Base-by-base conservation (phyloP, 495 filamentous ascomycete species). In the Diplogelasinospora grovesii region DNA sequence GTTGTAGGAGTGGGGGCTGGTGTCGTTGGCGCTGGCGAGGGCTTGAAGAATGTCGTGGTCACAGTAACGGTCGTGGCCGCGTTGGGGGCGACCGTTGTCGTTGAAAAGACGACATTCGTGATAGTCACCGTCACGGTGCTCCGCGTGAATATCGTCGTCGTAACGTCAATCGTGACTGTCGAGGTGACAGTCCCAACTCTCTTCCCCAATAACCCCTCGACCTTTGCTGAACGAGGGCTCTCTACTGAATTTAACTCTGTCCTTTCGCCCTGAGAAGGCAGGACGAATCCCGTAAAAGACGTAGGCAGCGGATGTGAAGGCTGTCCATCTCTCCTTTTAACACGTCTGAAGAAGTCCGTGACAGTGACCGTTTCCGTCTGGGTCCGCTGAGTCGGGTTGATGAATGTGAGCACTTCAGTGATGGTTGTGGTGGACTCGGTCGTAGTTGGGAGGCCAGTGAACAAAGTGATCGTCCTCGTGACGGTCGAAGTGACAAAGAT, bases 101-200 rank as follows among this genome's bases (percentile, higher is more conserved):
- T 55, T 16, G 48, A 28, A 30, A 53, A 59, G 13, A 56, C 47
- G 2, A 45, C 51, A 18, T 50, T 50, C 14, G 52, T 47, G 13
- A 50, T 24, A 5, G 53, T 57, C 3, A 21, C 28, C 4, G 30
- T 37, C 3, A 46, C 18, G 3, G 31, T 20, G 4, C 31, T 50
- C 23, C 19, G 30, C 3, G 18, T 22, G 3, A 39, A 39, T 9
- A 46, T 24, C 0, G 54, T 57, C 1, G 48, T 51, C 3, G 45
- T 52, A 3, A 49, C 24, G 10, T 30, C 36, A 9, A 20, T 28
- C 1, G 43, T 46, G 0, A 43, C 18, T 0, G 54, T 53, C 5
- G 48, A 44, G 0, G 50, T 57, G 15, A 50, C 29, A 0, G 53
- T 48, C 23, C 41, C 36, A 15, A 15, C 22, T 16, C 25, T 43